Conservation (phyloP, 768 basidiomycete genomes). For the Kwoniella botswanensis region DNA sequence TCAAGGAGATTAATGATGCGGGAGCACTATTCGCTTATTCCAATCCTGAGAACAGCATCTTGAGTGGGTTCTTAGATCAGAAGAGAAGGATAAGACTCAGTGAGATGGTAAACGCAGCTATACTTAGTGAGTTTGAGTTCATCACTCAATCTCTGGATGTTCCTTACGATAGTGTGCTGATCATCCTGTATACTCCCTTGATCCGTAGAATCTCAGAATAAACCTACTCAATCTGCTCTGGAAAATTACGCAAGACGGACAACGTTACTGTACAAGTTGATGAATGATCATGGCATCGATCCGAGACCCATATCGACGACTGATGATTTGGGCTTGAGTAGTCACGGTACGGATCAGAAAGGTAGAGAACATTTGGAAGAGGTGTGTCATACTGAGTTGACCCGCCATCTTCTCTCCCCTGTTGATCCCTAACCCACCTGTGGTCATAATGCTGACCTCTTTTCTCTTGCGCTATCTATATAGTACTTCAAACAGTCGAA, state of each 20-base stretch:
- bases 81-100: slow-evolving; percentile 80
- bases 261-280: slow-evolving; percentile 28
- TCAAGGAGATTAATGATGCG: slow-evolving; percentile 74
- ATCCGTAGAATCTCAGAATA: slow-evolving; percentile 1
- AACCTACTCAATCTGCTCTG: slow-evolving; percentile 26
- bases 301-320: slow-evolving; percentile 34
- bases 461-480: neutral
- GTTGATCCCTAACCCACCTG: neutral
- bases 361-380: slow-evolving; percentile 37
- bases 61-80: slow-evolving; percentile 75
- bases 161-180: neutral
- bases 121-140: slow-evolving; percentile 68
- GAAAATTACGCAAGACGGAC: slow-evolving; percentile 35
- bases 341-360: slow-evolving; percentile 29
- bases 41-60: slow-evolving; percentile 75
- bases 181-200: neutral
- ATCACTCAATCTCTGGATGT: neutral
- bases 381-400: slow-evolving; percentile 25
- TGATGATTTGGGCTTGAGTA: neutral
- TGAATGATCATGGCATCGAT: slow-evolving; percentile 38
- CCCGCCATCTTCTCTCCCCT: neutral
- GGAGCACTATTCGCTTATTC: slow-evolving; percentile 81
- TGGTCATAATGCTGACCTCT: neutral
- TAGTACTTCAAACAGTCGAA: slow-evolving; percentile 34
- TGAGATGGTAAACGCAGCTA: slow-evolving; percentile 84